phyloP scores from a whole-genome alignment of 257 asterid genomes.

The Verbascum thapsus region DNA sequence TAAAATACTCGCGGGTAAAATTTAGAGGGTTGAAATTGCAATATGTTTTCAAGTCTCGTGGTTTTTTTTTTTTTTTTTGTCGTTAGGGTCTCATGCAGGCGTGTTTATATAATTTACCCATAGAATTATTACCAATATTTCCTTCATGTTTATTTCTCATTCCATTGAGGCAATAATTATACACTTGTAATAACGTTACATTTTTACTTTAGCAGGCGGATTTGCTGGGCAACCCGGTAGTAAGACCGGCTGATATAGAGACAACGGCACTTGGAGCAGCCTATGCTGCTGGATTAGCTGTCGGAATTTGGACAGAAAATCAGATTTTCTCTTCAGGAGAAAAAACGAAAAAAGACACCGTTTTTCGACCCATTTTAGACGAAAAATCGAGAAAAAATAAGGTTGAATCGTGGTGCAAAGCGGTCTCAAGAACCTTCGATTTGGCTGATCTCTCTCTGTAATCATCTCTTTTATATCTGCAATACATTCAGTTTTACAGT shows the following conservation, averaged over 20 bases:
- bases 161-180: too few species aligned
- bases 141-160: too few species aligned
- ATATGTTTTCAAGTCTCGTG: too few species aligned
- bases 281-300: constrained; percentile 92
- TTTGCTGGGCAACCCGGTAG: constrained; percentile 74
- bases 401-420: constrained; percentile 89
- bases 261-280: constrained; percentile 99
- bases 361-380: constrained; percentile 51
- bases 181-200: too few species aligned
- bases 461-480: neutral
- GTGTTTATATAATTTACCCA: too few species aligned
- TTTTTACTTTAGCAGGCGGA: constrained; percentile 60
- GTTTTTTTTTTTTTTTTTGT: too few species aligned
- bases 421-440: constrained; percentile 74
- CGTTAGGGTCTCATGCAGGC: too few species aligned
- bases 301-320: constrained; percentile 73
- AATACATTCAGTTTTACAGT: neutral
- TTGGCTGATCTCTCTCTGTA: constrained; percentile 80
- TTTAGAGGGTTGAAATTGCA: too few species aligned
- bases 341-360: constrained; percentile 51
- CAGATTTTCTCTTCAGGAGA: constrained; percentile 65
- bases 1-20: too few species aligned
- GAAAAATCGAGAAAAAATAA: constrained; percentile 71
- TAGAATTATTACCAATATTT: too few species aligned
- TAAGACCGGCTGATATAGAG: constrained; percentile 85